Conservation (phyloP, 345 rosid genomes). For the Arabidopsis suecica region DNA sequence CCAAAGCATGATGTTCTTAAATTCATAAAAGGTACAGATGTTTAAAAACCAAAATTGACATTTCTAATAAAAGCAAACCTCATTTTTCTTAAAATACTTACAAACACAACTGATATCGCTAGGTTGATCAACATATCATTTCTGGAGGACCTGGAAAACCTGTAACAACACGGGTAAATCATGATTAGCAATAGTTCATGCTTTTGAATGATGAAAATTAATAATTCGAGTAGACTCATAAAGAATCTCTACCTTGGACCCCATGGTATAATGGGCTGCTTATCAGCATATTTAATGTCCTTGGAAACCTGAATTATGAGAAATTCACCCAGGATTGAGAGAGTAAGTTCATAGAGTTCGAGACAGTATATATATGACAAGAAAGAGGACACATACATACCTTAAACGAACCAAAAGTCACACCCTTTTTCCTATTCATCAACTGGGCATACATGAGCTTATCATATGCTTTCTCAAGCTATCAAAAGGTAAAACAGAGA, state of each 20-base stretch:
- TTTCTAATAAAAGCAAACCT: slow-evolving; percentile 8
- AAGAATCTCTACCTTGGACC: slow-evolving; percentile 78
- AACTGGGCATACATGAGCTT: slow-evolving; percentile 92
- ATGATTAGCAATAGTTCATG: slow-evolving; percentile 3
- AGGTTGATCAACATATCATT: slow-evolving; percentile 78
- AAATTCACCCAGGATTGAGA: slow-evolving; percentile 24
- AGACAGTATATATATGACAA: not conserved
- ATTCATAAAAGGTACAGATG: slow-evolving; percentile 5
- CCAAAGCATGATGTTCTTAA: slow-evolving; percentile 10
- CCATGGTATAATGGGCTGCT: slow-evolving; percentile 95
- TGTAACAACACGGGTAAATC: slow-evolving; percentile 40
- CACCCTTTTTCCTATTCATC: slow-evolving; percentile 78
- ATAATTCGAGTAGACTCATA: not conserved
- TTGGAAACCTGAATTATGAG: slow-evolving; percentile 76
- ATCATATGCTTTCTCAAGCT: slow-evolving; percentile 99
- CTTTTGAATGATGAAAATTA: not conserved
- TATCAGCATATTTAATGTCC: slow-evolving; percentile 97
- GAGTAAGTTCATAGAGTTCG: not conserved
- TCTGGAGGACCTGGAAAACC: slow-evolving; percentile 73
- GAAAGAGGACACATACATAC: slow-evolving; percentile 42
- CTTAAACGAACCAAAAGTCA: slow-evolving; percentile 85
- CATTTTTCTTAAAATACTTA: slow-evolving; percentile 54
- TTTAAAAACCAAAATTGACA: not conserved
- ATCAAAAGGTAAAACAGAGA: slow-evolving; percentile 35
- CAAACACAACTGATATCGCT: slow-evolving; percentile 88